Percentiles rank a stretch among this genome's conserved stretches.
Conservation (phyloP, 2,329 filamentous ascomycete species). For the Fusarium sp. region DNA sequence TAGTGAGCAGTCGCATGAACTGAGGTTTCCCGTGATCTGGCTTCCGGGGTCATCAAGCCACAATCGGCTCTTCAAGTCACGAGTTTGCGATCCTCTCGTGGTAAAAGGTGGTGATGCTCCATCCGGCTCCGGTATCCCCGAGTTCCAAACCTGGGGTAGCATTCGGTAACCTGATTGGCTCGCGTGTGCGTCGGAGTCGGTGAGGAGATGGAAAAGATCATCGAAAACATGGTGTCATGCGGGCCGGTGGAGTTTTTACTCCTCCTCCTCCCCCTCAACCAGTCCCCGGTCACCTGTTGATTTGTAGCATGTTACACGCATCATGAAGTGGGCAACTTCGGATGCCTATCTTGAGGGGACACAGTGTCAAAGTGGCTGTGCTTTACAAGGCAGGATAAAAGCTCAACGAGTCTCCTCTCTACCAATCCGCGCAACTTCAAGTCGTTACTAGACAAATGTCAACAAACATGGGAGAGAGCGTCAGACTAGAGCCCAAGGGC, state of each 20-base stretch:
- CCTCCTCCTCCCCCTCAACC: neutral
- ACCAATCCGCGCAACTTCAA: neutral
- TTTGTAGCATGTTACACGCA: conserved; percentile 12
- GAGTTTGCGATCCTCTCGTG: neutral
- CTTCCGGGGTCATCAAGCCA: neutral
- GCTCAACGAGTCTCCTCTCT: neutral
- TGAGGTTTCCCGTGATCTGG: neutral
- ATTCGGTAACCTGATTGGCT: neutral
- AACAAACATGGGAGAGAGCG: conserved; percentile 32
- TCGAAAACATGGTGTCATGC: conserved; percentile 30
- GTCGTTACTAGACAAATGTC: neutral
- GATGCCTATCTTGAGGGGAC: conserved; percentile 19
- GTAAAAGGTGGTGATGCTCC: neutral
- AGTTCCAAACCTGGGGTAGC: neutral
- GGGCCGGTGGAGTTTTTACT: conserved; percentile 18
- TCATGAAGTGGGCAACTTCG: conserved; percentile 11
- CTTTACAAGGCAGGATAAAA: conserved; percentile 25
- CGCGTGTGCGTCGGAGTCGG: neutral
- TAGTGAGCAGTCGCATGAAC: neutral
- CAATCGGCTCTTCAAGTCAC: neutral
- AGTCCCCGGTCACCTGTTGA: conserved; percentile 24
- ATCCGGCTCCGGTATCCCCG: conserved; percentile 39
- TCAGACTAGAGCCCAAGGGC: conserved; percentile 31
- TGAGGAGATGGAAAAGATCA: conserved; percentile 21
- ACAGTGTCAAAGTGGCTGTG: neutral